Conservation (phyloP, 2,329 filamentous ascomycete genomes). For the Fusarium devonianum region DNA sequence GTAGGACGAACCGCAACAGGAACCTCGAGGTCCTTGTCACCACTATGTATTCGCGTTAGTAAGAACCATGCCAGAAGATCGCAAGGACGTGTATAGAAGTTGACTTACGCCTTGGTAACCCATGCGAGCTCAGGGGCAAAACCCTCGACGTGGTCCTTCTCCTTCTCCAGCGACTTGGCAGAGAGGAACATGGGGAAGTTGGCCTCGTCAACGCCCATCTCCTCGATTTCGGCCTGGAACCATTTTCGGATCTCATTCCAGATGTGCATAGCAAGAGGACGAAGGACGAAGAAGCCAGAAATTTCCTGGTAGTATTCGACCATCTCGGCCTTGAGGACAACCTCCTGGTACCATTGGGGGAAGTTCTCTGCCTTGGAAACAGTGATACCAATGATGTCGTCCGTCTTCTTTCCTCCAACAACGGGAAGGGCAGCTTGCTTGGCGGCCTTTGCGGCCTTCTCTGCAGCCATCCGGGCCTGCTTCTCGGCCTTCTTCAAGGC, state of each 20-base stretch:
- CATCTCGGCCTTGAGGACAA: conserved; percentile 96
- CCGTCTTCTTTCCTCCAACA: conserved; percentile 65
- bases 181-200: conserved; percentile 98
- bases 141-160: conserved; percentile 98
- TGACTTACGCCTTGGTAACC: conserved; percentile 79
- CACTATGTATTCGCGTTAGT: conserved; percentile 59
- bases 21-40: conserved; percentile 90
- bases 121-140: conserved; percentile 93
- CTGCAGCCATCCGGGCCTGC: conserved; percentile 65
- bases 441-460: conserved; percentile 68
- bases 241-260: conserved; percentile 72
- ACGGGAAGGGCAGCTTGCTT: conserved; percentile 61
- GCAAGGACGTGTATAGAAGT: not conserved
- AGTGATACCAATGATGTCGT: conserved; percentile 86
- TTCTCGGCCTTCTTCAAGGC: conserved; percentile 72
- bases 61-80: not conserved
- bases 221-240: conserved; percentile 81
- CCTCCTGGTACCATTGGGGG: conserved; percentile 95
- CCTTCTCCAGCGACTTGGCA: conserved; percentile 82
- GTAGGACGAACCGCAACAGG: conserved; percentile 73
- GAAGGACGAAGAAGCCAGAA: conserved; percentile 95
- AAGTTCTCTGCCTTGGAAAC: conserved; percentile 87
- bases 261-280: conserved; percentile 71
- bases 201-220: conserved; percentile 90
- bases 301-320: conserved; percentile 95